Evolutionary conservation across 805 yeast species (phyloP).

Genomic region (Candida sphagnicola): DNA sequence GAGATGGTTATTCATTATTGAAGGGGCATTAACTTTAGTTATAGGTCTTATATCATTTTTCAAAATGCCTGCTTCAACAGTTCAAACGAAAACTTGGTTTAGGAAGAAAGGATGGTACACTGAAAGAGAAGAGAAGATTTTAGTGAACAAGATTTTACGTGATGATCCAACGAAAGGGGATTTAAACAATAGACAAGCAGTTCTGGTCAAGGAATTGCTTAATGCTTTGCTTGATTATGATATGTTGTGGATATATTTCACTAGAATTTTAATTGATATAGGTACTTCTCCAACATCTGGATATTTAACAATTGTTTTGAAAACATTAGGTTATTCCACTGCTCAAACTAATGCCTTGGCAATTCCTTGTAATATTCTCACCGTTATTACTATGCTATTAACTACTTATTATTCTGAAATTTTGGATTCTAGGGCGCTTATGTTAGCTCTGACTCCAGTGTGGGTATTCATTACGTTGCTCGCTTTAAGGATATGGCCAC

Average conservation of each 20-base stretch:
- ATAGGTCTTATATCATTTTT: slow-evolving; percentile 45
- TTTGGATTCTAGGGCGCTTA: slow-evolving; percentile 18
- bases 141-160: slow-evolving; percentile 54
- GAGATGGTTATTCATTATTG: slow-evolving; percentile 61
- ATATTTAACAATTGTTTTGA: slow-evolving; percentile 10
- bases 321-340: slow-evolving; percentile 19
- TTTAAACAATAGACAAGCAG: slow-evolving; percentile 58
- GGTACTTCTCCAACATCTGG: slow-evolving; percentile 2
- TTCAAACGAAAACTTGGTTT: slow-evolving; percentile 46
- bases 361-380: slow-evolving; percentile 22
- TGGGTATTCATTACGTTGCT: slow-evolving; percentile 15
- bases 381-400: slow-evolving; percentile 29
- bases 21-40: slow-evolving; percentile 51
- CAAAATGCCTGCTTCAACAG: slow-evolving; percentile 51
- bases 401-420: slow-evolving; percentile 37
- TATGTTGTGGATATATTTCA: slow-evolving; percentile 50
- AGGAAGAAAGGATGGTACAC: slow-evolving; percentile 46
- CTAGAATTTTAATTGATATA: slow-evolving; percentile 28
- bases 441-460: slow-evolving; percentile 15
- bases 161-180: slow-evolving; percentile 64
- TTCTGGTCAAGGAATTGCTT: slow-evolving; percentile 37
- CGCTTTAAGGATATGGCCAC: slow-evolving; percentile 37
- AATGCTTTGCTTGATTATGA: slow-evolving; percentile 45
- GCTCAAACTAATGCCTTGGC: slow-evolving; percentile 18
- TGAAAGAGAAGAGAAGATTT: slow-evolving; percentile 53